Percentiles rank a stretch among this genome's conserved stretches.
These are phyloP conservation scores for Anthoceros angustus DNA, from an alignment of 225 moss, liverwort and hornwort species.

Conservation along the genomic window DNA sequence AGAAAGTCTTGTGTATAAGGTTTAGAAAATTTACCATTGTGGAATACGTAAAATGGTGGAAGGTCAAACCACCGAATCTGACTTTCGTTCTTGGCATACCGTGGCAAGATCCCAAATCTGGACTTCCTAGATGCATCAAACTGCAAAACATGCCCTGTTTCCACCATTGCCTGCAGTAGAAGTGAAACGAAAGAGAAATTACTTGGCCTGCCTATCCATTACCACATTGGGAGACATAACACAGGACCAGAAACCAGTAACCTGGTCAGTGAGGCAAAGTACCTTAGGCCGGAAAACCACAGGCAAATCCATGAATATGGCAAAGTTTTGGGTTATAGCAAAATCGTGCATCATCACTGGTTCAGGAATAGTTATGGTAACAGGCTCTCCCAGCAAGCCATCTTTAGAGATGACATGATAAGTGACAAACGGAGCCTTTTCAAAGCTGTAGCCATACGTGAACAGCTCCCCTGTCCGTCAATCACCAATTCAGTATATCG, in stretches of 20 bases:
- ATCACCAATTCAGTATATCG: not conserved
- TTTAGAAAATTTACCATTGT: conserved; percentile 33
- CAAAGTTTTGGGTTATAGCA: conserved; percentile 63
- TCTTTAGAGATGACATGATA: conserved; percentile 60
- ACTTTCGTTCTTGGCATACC: conserved; percentile 56
- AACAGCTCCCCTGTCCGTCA: conserved; percentile 56
- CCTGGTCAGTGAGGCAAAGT: not conserved
- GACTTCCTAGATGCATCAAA: conserved; percentile 43
- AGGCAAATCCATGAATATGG: conserved; percentile 48
- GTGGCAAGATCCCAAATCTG: conserved; percentile 63
- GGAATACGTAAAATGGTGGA: conserved; percentile 45
- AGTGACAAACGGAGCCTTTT: conserved; percentile 9
- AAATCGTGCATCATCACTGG: conserved; percentile 71
- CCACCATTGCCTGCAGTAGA: conserved; percentile 13
- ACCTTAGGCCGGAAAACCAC: conserved; percentile 25
- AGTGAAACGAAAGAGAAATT: not conserved
- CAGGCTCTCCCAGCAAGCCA: conserved; percentile 40
- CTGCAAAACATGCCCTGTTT: conserved; percentile 20
- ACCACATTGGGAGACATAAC: not conserved
- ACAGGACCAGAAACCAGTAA: not conserved
- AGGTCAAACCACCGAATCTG: conserved; percentile 74
- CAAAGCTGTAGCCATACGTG: conserved; percentile 28
- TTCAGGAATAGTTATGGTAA: conserved; percentile 41
- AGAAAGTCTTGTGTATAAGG: not conserved
- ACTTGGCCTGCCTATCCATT: not conserved